These are phyloP conservation scores for Entomortierella chlamydospora DNA, from an alignment of 192 early-diverging fungal species.

Conservation along the genomic window DNA sequence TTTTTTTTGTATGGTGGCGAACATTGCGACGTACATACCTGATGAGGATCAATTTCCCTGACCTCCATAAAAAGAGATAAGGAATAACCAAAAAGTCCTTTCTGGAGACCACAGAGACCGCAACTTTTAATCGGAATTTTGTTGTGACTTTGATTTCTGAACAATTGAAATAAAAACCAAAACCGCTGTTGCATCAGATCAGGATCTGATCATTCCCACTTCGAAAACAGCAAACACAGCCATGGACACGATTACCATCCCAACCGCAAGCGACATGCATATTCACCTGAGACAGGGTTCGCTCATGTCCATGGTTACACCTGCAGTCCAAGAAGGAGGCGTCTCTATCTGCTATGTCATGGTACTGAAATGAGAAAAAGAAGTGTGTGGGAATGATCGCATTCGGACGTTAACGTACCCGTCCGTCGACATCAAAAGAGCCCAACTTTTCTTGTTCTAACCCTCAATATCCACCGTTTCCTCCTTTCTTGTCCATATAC, in stretches of 20 bases:
- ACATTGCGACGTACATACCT: too few relatives aligned
- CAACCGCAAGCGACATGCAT: slow-evolving; percentile 92
- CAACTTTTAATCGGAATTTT: too few relatives aligned
- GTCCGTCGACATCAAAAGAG: background rate
- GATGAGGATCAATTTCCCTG: too few relatives aligned
- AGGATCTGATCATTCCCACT: background rate
- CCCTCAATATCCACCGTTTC: too few relatives aligned
- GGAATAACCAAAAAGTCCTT: too few relatives aligned
- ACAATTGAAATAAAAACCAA: too few relatives aligned
- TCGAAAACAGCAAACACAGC: background rate
- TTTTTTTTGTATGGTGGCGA: too few relatives aligned
- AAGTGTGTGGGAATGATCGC: background rate
- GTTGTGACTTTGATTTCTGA: too few relatives aligned
- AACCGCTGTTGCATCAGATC: too few relatives aligned
- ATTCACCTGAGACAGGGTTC: slow-evolving; percentile 92
- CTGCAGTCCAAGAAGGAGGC: slow-evolving; percentile 81
- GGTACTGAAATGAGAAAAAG: slow-evolving; percentile 60
- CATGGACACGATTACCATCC: slow-evolving; percentile 68
- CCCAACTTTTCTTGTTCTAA: background rate
- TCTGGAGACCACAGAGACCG: too few relatives aligned
- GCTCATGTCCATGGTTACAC: slow-evolving; percentile 92
- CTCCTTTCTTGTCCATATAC: too few relatives aligned
- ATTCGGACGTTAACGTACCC: slow-evolving; percentile 5
- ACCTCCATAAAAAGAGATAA: too few relatives aligned
- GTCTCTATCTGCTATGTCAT: slow-evolving; percentile 92